Conservation (phyloP, 306 rosid genomes). For the Prunus padus region DNA sequence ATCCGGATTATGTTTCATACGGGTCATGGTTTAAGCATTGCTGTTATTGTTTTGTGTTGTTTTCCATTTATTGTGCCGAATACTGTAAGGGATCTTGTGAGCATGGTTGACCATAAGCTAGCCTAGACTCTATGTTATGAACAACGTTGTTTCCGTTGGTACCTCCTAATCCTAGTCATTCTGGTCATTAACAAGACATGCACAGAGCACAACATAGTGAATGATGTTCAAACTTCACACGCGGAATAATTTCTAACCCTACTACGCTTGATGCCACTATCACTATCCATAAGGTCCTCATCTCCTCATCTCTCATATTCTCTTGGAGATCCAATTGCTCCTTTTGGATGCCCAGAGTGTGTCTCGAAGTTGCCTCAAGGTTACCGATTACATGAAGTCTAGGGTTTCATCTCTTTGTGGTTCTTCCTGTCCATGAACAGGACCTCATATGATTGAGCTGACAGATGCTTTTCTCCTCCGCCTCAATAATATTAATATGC, state of each 20-base stretch:
- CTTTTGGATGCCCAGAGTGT: neutral
- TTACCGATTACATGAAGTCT: neutral
- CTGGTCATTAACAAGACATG: neutral
- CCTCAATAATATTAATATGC: neutral
- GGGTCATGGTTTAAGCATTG: constrained; percentile 11
- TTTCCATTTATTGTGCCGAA: neutral
- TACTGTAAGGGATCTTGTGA: constrained; percentile 2
- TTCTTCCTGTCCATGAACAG: neutral
- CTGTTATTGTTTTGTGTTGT: neutral
- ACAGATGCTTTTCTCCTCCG: neutral
- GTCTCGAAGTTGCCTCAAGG: neutral
- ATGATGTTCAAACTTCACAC: neutral
- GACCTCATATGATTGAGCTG: neutral
- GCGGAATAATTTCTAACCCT: neutral
- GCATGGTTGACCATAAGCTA: neutral
- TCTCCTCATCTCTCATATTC: neutral
- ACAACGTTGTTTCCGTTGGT: neutral
- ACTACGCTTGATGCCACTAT: neutral
- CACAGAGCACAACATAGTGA: neutral
- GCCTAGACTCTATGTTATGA: neutral
- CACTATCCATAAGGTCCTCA: neutral
- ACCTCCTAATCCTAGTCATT: too few species aligned
- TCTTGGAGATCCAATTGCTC: neutral
- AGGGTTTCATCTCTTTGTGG: neutral
- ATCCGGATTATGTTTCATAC: constrained; percentile 6